Base-by-base conservation (phyloP, 2,329 filamentous ascomycete species). In the Penicillium aurantiogriseum region DNA sequence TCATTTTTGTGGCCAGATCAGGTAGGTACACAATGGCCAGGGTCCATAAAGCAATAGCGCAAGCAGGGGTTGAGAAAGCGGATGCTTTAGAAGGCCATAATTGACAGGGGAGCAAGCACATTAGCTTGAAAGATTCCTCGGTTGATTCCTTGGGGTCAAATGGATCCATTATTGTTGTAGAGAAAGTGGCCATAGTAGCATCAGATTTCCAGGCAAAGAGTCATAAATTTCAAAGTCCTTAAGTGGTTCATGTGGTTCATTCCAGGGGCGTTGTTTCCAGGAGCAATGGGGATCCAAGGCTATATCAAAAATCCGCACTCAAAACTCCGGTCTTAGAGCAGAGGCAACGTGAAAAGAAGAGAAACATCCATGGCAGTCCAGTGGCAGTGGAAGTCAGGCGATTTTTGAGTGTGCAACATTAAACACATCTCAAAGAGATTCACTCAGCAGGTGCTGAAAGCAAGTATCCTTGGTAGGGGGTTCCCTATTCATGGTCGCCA, bases 371-470 rank as follows among this genome's bases (percentile, higher is more conserved):
- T 55, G 54, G 61, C 38, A 60, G 55, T 62, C 65, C 63, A 64
- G 54, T 53, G 58, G 62, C 38, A 63, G 45, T 52, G 27, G 40
- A 31, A 53, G 13, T 67, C 60, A 57, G 49, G 54, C 57, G 56
- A 61, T 51, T 53, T 51, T 51, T 51, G 55, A 71, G 70, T 67
- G 69, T 73, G 73, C 70, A 71, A 66, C 71, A 76, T 76, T 70
- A 76, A 73, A 68, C 71, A 73, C 62, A 74, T 75, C 69, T 75
- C 68, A 66, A 56, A 68, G 68, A 71, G 69, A 68, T 59, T 68
- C 61, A 63, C 63, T 63, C 69, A 70, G 72, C 71, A 71, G 72
- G 49, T 63, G 71, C 69, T 68, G 63, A 58, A 61, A 64, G 66
- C 55, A 62, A 60, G 50, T 56, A 59, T 67, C 64, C 64, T 60